phyloP scores from a whole-genome alignment of 2,329 filamentous ascomycete species.

The Trichophyton rubrum region DNA sequence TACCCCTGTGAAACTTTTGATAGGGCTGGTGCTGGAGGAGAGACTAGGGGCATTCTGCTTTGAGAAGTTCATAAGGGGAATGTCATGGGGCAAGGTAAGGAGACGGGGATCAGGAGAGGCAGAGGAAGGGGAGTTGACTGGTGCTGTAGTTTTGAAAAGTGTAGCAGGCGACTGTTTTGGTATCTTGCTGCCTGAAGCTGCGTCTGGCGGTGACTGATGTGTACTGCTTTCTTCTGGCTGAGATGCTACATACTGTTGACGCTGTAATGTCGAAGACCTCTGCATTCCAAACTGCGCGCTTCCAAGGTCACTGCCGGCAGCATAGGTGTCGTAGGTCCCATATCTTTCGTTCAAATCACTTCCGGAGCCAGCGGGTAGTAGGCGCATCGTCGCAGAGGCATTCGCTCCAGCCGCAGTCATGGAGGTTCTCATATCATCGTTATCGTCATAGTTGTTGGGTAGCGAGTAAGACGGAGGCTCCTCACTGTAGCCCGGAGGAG shows the following conservation, averaged over 20 bases:
- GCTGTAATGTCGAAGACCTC: conserved; percentile 8
- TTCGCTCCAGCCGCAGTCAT: conserved; percentile 16
- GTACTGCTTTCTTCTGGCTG: neutral
- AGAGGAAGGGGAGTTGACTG: neutral
- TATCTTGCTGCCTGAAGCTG: neutral
- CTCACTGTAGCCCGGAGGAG: conserved; percentile 29
- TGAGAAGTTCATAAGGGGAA: neutral
- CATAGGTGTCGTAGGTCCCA: conserved; percentile 4
- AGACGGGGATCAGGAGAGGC: neutral
- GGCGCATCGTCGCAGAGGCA: conserved; percentile 33
- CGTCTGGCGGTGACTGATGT: neutral
- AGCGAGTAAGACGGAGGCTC: conserved; percentile 31
- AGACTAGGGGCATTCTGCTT: neutral
- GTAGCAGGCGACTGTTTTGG: neutral
- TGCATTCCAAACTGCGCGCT: conserved; percentile 8
- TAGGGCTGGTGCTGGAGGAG: neutral
- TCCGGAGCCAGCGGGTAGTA: conserved; percentile 27
- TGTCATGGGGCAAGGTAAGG: conserved; percentile 6
- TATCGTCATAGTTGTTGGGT: conserved; percentile 20
- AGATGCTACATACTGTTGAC: conserved; percentile 27
- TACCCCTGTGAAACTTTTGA: neutral
- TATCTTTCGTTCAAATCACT: conserved; percentile 1
- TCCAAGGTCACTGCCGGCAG: conserved; percentile 9
- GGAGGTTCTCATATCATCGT: conserved; percentile 18
- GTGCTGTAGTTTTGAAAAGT: neutral